phyloP scores from a whole-genome alignment of 805 yeast genomes.

The Myxozyma sirexii region DNA sequence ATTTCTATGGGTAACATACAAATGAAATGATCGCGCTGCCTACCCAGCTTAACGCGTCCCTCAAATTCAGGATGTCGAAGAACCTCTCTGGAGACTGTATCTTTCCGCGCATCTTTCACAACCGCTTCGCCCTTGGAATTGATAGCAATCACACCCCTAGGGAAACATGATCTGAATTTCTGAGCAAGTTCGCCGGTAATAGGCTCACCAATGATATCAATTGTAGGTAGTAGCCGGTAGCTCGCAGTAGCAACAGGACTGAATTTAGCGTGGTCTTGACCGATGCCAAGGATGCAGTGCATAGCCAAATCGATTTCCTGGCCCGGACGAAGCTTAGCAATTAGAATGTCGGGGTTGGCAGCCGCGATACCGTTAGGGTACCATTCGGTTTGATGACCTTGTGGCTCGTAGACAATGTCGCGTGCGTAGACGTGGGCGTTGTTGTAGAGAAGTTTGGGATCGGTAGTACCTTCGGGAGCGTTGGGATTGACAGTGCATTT shows the following conservation, averaged over 20 bases:
- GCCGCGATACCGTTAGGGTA: conserved; percentile 54
- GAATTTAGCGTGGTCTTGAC: conserved; percentile 95
- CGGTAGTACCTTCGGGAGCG: conserved; percentile 74
- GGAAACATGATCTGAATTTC: conserved; percentile 86
- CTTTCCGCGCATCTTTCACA: conserved; percentile 88
- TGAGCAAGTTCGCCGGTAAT: conserved; percentile 75
- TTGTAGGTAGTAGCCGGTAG: conserved; percentile 87
- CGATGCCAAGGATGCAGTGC: conserved; percentile 89
- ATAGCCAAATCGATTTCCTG: conserved; percentile 91
- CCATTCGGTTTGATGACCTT: conserved; percentile 77
- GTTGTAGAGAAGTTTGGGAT: conserved; percentile 80
- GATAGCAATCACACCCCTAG: conserved; percentile 77
- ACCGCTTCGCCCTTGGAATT: conserved; percentile 58
- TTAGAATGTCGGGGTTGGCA: conserved; percentile 78
- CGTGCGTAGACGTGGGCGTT: conserved; percentile 87
- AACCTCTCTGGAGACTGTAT: conserved; percentile 96
- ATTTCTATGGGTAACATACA: conserved; percentile 43
- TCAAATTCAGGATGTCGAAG: conserved; percentile 89
- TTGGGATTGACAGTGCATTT: conserved; percentile 83
- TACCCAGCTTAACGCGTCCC: conserved; percentile 86
- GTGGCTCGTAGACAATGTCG: conserved; percentile 88
- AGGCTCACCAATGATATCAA: conserved; percentile 67
- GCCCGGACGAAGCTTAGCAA: conserved; percentile 94
- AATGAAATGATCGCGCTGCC: conserved; percentile 89
- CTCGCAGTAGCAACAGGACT: conserved; percentile 98